Conservation (phyloP, 2,329 filamentous ascomycete genomes). For the Verticillium longisporum region DNA sequence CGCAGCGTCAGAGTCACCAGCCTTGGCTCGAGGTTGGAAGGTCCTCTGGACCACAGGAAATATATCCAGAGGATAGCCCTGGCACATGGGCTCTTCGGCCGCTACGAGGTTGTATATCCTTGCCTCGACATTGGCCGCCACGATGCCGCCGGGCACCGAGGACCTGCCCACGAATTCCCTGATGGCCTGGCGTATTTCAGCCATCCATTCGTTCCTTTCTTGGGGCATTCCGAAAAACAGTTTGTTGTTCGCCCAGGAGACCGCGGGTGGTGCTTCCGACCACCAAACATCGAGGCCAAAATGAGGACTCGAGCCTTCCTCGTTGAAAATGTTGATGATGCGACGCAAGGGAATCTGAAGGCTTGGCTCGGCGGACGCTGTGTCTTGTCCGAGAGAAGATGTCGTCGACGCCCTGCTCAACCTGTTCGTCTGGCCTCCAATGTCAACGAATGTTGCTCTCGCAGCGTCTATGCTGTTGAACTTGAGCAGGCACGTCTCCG, state of each 20-base stretch:
- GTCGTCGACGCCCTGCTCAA: slow-evolving; percentile 17
- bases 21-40: slow-evolving; percentile 29
- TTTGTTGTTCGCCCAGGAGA: slow-evolving; percentile 39
- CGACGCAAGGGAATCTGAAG: slow-evolving; percentile 42
- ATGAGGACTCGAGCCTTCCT: slow-evolving; percentile 40
- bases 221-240: slow-evolving; percentile 41
- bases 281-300: slow-evolving; percentile 53
- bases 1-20: slow-evolving; percentile 31
- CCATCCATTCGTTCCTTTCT: slow-evolving; percentile 43
- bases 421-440: slow-evolving; percentile 18
- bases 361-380: slow-evolving; percentile 27
- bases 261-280: slow-evolving; percentile 35
- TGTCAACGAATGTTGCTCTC: slow-evolving; percentile 37
- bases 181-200: slow-evolving; percentile 35
- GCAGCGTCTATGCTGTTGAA: slow-evolving; percentile 42
- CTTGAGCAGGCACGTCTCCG: slow-evolving; percentile 42
- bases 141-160: slow-evolving; percentile 23
- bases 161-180: slow-evolving; percentile 24
- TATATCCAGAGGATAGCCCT: slow-evolving; percentile 25
- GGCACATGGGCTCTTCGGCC: slow-evolving; percentile 31
- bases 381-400: slow-evolving; percentile 18
- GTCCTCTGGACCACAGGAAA: slow-evolving; percentile 47
- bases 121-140: slow-evolving; percentile 39
- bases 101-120: slow-evolving; percentile 40
- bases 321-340: slow-evolving; percentile 45